Percentiles rank a stretch among this genome's conserved stretches.
Evolutionary conservation across 2,329 filamentous ascomycete species (phyloP).

Genomic region (Septoria petroselini): DNA sequence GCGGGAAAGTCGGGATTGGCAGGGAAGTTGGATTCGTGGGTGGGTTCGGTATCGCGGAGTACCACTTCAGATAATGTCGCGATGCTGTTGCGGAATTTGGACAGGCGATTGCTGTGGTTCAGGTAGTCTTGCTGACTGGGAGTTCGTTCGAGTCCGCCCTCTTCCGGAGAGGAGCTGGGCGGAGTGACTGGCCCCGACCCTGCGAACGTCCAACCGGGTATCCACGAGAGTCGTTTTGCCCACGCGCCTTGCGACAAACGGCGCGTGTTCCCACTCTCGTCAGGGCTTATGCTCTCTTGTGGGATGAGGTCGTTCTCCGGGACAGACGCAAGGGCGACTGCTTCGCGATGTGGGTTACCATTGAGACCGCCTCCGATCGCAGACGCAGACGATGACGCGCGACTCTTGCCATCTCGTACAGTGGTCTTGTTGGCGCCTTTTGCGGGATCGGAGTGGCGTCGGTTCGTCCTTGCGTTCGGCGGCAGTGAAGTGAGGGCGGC

Average conservation of each 20-base stretch:
- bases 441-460: conserved; percentile 8
- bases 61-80: conserved; percentile 11
- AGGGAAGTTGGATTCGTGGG: conserved; percentile 15
- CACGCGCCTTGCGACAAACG: neutral
- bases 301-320: conserved; percentile 3
- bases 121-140: neutral
- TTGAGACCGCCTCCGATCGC: neutral
- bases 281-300: conserved; percentile 5
- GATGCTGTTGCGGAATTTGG: conserved; percentile 11
- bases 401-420: neutral
- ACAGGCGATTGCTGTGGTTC: conserved; percentile 6
- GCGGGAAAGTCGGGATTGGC: conserved; percentile 9
- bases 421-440: neutral
- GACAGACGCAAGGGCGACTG: conserved; percentile 1
- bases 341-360: conserved; percentile 6
- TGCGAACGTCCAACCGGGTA: conserved; percentile 14
- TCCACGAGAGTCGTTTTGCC: conserved; percentile 17
- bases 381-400: neutral
- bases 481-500: conserved; percentile 1
- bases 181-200: conserved; percentile 9
- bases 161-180: neutral
- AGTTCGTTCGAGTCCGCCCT: neutral
- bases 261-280: neutral
- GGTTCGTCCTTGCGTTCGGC: conserved; percentile 2
- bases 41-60: conserved; percentile 9